Evolutionary conservation across 192 early-diverging fungal genomes (phyloP).

Genomic region (Linnemannia hyalina): DNA sequence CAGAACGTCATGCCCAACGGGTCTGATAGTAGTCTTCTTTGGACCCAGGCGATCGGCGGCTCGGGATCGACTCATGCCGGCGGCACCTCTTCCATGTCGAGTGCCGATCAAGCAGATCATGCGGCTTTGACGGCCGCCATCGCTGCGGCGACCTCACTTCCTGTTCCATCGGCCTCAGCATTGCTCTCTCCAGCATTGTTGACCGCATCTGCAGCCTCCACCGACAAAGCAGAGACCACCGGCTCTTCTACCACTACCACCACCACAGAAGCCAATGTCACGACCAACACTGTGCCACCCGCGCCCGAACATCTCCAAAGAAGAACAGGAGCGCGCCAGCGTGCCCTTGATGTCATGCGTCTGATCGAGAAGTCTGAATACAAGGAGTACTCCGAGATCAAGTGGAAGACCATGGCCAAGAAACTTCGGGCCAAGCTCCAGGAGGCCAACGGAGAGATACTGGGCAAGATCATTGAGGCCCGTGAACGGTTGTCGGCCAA

Average conservation of each 20-base stretch:
- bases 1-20: conserved; percentile 11
- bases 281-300: not conserved
- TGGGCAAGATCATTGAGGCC: conserved; percentile 11
- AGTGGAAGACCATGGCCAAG: conserved; percentile 15
- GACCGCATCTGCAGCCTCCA: not conserved
- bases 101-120: conserved; percentile 6
- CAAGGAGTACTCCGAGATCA: conserved; percentile 14
- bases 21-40: conserved; percentile 4
- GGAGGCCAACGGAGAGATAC: conserved; percentile 2
- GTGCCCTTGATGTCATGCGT: not conserved
- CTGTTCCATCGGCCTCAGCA: not conserved
- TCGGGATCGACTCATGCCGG: not conserved
- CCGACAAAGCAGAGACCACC: not conserved
- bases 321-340: conserved; percentile 3
- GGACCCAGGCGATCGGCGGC: conserved; percentile 19
- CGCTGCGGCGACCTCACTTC: conserved; percentile 5
- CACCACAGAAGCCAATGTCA: not conserved
- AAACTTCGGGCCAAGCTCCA: conserved; percentile 3
- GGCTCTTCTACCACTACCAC: not conserved
- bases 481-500: conserved; percentile 6
- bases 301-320: conserved; percentile 6
- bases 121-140: conserved; percentile 13
- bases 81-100: not conserved
- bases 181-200: not conserved
- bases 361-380: conserved; percentile 5